Evolutionary conservation across 2,329 filamentous ascomycete species (phyloP), one percentile per base, ranked within the genome.

Genomic region (Trichoderma citrinoviride): DNA sequence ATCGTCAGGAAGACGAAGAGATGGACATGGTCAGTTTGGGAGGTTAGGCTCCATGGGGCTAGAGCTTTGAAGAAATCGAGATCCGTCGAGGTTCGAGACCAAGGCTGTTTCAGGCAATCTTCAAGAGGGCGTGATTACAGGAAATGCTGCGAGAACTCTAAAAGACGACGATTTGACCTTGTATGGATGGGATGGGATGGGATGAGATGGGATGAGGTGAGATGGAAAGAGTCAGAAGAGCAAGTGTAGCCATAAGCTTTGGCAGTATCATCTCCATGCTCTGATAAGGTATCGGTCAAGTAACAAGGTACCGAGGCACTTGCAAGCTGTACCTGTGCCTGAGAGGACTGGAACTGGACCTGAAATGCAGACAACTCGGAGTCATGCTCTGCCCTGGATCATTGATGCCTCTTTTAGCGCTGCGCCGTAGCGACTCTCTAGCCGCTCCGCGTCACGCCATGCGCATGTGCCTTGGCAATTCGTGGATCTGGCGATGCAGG

Each of bases 401-500:
- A n/a, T n/a, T n/a, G n/a, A n/a, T n/a, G 10, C 10, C 33, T 37
- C 10, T 44, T n/a, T n/a, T 52, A 61, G 57, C 57, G 57, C 57
- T 49, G 8, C 41, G 29, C 17, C 21, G 21, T 23, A 27, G 37
- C 40, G 37, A 43, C 12, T 25, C 15, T 54, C 52, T 55, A 60
- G 46, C n/a, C 56, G 40, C 33, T 23, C 17, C 54, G 41, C 40
- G 12, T 15, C 12, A 49, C 41, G 41, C 41, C 40, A 43, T 43
- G 15, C 15, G 15, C n/a, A n/a, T 43, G 40, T 58, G n/a, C 43
- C 41, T 58, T 61, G 37, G 57, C 12, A 37, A 27, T 52, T 52
- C 57, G 57, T 53, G 47, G 58, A 61, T 61, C 58, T 53, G 58
- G 43, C 47, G 52, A 47, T 61, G 58, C 58, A 62, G 58, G 58